Conservation (phyloP, 345 rosid genomes). For the Pugionium cornutum region DNA sequence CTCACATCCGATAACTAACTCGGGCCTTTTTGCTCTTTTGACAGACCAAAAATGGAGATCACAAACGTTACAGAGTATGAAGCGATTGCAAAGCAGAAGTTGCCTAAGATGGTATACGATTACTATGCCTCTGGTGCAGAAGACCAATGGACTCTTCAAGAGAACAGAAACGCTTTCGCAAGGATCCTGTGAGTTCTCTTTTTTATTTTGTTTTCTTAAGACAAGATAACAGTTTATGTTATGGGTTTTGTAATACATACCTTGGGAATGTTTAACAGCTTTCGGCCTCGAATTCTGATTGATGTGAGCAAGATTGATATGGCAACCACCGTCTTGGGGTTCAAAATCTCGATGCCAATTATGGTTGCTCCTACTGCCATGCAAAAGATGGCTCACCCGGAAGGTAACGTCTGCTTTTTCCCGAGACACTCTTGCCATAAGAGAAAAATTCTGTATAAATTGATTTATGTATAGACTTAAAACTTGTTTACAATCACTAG, state of each 20-base stretch:
- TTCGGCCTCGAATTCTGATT: constrained; percentile 76
- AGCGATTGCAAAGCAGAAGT: constrained; percentile 59
- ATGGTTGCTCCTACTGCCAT: constrained; percentile 86
- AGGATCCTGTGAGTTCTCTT: constrained; percentile 54
- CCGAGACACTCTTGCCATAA: neutral
- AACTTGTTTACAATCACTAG: neutral
- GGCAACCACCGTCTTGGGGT: constrained; percentile 66
- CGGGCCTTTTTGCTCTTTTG: neutral
- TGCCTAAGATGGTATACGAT: constrained; percentile 74
- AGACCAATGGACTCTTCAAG: constrained; percentile 69
- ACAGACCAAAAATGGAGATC: constrained; percentile 49
- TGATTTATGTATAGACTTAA: constrained; percentile 1
- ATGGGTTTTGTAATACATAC: neutral
- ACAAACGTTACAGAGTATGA: constrained; percentile 70
- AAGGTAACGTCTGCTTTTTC: constrained; percentile 43
- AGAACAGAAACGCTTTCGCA: constrained; percentile 67
- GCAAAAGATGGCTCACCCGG: constrained; percentile 91
- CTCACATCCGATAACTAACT: constrained; percentile 3
- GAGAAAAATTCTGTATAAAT: neutral
- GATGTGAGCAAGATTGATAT: constrained; percentile 80
- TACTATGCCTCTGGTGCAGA: constrained; percentile 82
- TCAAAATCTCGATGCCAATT: constrained; percentile 79
- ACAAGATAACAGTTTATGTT: neutral
- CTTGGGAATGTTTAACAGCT: constrained; percentile 39
- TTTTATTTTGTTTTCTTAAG: neutral